Percentiles rank a stretch among this genome's conserved stretches.
These are phyloP conservation scores for Amborella trichopoda DNA, from an alignment of 164 flowering plant genomes.

Conservation along the genomic window DNA sequence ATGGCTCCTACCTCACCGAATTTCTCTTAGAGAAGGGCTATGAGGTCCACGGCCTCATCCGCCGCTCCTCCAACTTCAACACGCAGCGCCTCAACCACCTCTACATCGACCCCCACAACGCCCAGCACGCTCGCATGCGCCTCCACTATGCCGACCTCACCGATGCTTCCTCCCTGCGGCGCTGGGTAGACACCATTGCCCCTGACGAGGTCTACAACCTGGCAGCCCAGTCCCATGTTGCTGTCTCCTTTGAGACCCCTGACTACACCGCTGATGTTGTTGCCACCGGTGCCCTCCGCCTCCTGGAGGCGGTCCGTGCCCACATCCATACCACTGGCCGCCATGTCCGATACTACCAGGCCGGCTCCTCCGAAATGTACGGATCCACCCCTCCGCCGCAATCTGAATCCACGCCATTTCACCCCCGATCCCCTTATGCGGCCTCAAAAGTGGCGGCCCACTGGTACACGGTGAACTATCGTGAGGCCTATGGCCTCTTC, in stretches of 20 bases:
- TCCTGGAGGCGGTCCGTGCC: constrained; percentile 81
- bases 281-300: constrained; percentile 90
- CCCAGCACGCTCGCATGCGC: constrained; percentile 64
- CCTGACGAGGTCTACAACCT: constrained; percentile 96
- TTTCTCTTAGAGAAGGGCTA: constrained; percentile 72
- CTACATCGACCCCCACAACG: constrained; percentile 92
- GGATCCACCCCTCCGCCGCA: constrained; percentile 94
- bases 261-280: constrained; percentile 96
- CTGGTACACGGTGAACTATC: constrained; percentile 94
- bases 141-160: constrained; percentile 91
- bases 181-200: constrained; percentile 69
- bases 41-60: constrained; percentile 87
- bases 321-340: constrained; percentile 69
- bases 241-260: constrained; percentile 95
- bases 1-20: constrained; percentile 92
- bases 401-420: constrained; percentile 68
- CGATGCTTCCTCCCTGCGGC: constrained; percentile 95
- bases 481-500: constrained; percentile 83
- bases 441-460: constrained; percentile 89
- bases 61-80: constrained; percentile 91
- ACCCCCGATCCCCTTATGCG: constrained; percentile 94
- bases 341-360: constrained; percentile 74
- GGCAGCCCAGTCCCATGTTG: constrained; percentile 95
- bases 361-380: constrained; percentile 94
- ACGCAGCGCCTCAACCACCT: constrained; percentile 94